Base-by-base conservation (phyloP, 2,329 filamentous ascomycete genomes). In the Stromatinia cepivora region DNA sequence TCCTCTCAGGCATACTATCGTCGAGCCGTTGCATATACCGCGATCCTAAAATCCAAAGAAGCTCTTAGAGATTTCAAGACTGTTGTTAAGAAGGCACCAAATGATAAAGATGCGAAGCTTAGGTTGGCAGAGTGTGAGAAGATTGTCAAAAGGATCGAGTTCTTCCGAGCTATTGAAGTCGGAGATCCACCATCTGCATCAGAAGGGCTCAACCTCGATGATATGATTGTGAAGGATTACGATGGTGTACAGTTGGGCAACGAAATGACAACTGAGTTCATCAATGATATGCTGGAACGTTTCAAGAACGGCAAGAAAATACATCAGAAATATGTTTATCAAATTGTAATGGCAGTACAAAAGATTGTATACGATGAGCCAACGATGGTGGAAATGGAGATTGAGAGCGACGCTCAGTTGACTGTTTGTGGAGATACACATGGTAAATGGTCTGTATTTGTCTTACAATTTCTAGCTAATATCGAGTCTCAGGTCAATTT, bases 341-440 rank as follows among this genome's bases (percentile, higher is more conserved):
- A 97, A 82, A 99, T 99, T 78, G 86, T 99, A 76, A 83, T 97
- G 75, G 92, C 92, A 8, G 92, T 96, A 75, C 93, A 92, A 84
- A 90, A 97, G 72, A 87, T 99, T 70, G 90, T 97, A 58, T 94
- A 94, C 79, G 89, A 93, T 66, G 95, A 99, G 82, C 87, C 94
- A 22, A 99, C 95, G 36, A 97, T 99, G 95, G 94, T 97, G 36
- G 95, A 99, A 82, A 87, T 95, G 78, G 87, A 92, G 63, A 88
- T 99, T 67, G 88, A 90, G 8, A 82, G 92, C 58, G 93, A 90
- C 69, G 88, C 90, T 70, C 87, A 90, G 78, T 84, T 99, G 76
- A 99, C 95, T 2, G 93, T 99, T 68, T 99, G 95, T 78, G 95
- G 95, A 80, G 95, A 99, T 79, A 99, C 95, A 7, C 95, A 99